A percentile compares a stretch with the other conserved stretches of the same genome.
These are phyloP conservation scores for Prunus mira DNA, from an alignment of 306 rosid species.

Conservation along the genomic window DNA sequence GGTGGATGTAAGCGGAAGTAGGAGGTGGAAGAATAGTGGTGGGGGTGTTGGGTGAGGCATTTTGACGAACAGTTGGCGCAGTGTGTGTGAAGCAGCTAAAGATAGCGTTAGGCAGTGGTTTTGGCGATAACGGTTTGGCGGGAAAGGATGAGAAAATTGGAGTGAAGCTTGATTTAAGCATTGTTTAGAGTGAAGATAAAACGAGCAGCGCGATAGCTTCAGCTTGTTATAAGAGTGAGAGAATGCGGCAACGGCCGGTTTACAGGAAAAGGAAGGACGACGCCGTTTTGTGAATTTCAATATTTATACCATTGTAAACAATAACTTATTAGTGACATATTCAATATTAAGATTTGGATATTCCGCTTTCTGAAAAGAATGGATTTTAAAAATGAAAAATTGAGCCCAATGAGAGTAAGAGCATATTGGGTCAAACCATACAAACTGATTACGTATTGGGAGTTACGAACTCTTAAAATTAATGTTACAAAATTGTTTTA, in stretches of 20 bases:
- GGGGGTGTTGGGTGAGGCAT: conserved; percentile 38
- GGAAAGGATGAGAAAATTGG: conserved; percentile 50
- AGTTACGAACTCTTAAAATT: neutral
- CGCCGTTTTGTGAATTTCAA: no score
- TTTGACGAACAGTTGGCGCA: conserved; percentile 62
- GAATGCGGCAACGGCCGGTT: neutral
- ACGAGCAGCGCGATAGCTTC: neutral
- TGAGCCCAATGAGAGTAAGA: neutral
- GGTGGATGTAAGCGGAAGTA: conserved; percentile 86
- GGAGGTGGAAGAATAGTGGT: conserved; percentile 26
- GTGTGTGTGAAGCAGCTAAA: conserved; percentile 26
- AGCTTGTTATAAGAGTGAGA: neutral
- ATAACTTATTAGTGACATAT: no score
- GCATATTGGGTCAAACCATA: neutral
- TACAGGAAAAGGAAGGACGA: no score
- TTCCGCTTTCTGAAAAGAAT: neutral
- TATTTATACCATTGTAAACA: no score
- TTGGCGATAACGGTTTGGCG: conserved; percentile 37
- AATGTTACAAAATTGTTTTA: conserved; percentile 35
- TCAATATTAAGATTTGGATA: no score
- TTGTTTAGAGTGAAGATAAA: neutral
- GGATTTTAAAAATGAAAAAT: neutral
- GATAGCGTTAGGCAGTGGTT: neutral
- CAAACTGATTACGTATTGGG: neutral
- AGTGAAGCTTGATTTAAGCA: conserved; percentile 57